phyloP scores from a whole-genome alignment of 306 rosid genomes.

The Hippophae tibetana region DNA sequence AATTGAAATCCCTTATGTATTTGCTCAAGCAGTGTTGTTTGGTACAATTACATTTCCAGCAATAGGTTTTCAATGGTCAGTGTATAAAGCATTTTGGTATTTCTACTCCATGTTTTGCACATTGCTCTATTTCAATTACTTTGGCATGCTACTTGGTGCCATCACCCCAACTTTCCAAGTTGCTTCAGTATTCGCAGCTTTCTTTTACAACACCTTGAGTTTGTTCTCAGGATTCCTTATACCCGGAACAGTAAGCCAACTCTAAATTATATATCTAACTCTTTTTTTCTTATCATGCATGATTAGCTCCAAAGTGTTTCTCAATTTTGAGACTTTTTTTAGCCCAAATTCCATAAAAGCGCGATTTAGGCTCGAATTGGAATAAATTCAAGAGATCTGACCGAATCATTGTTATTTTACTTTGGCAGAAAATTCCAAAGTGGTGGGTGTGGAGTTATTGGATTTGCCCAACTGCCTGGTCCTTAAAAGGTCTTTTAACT shows the following conservation, averaged over 20 bases:
- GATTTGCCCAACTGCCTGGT: constrained; percentile 22
- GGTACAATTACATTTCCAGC: constrained; percentile 16
- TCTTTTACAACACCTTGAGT: constrained; percentile 19
- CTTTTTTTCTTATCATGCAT: neutral
- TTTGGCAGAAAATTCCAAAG: constrained; percentile 20
- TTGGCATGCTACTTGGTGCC: constrained; percentile 23
- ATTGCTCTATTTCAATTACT: constrained; percentile 23
- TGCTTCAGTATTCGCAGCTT: constrained; percentile 17
- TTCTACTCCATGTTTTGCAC: constrained; percentile 14
- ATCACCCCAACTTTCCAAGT: constrained; percentile 19
- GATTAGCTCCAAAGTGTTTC: no score
- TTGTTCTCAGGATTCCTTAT: constrained; percentile 20
- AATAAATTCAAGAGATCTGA: neutral
- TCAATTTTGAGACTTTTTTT: no score
- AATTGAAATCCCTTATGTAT: constrained; percentile 16
- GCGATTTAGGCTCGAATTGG: no score
- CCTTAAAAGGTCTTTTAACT: constrained; percentile 18
- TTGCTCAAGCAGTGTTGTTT: constrained; percentile 13
- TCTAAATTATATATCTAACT: neutral
- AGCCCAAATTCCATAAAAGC: no score
- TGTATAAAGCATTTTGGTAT: constrained; percentile 19
- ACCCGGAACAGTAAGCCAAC: constrained; percentile 23
- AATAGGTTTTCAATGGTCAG: constrained; percentile 24
- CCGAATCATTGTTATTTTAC: neutral
- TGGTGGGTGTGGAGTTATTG: constrained; percentile 24